Base-by-base conservation (phyloP, 371 early-diverging fungal species). In the Dinochytrium kinnereticum region DNA sequence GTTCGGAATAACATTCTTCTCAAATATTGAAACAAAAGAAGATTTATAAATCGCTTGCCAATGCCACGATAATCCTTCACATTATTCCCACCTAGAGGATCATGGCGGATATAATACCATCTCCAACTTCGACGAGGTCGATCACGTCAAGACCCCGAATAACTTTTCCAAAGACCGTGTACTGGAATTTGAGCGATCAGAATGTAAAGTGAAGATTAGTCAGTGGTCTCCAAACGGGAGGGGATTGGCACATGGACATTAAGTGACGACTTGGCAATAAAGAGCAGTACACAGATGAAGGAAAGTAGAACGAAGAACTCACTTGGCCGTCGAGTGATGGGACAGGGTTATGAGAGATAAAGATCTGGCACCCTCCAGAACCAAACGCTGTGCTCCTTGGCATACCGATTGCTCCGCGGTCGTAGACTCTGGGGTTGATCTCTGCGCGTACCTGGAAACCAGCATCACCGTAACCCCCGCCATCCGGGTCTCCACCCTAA, bases 91-190 rank as follows among this genome's bases (percentile, higher is more conserved):
- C 44, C 26, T 53, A 53, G 34, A 61, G 36, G 13, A 61, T 24
- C 33, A 17, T 61, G 17, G 34, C 64, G 7, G 64, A 61, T 10
- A 61, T 19, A 28, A 61, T 38, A 13, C 3, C 3, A 38, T 61
- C 64, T 17, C 64, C 64, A 28, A 61, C 34, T 28, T 61, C 64
- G 34, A 61, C 34, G 15, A 15, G 3, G 64, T 61, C 64, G 34
- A 61, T 61, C 13, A 61, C 64, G 24, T 34, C 34, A 26, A 61
- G 34, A 17, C 64, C 64, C 36, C 17, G 19, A 31, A 61, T 36
- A 24, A 61, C 64, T 36, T 61, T 31, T 17, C 64, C 64, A 34
- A 61, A 61, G 3, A 61, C 64, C 21, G 64, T 61, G 64, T 61
- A 61, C 64, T 61, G 24, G n/a, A n/a, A n/a, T n/a, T n/a, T n/a